Evolutionary conservation across 2,329 filamentous ascomycete genomes (phyloP), one percentile per base, ranked within the genome.

Genomic region (Cladosporium austrohemisphaericum): DNA sequence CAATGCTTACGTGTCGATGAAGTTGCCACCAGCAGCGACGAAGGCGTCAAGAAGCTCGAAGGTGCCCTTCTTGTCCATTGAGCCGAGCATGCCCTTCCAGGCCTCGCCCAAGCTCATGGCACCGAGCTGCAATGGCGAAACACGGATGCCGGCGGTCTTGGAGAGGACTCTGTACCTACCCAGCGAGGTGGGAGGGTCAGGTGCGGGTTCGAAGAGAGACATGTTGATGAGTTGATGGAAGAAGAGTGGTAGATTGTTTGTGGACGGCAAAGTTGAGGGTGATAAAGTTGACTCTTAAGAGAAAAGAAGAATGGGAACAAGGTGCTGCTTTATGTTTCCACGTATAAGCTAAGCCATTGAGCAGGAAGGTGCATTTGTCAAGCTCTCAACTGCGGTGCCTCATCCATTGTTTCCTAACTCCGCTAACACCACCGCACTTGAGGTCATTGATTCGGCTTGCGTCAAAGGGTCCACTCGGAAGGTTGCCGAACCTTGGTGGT

Each of bases 1-100:
- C 22, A 36, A 37, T 9, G 25, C 47, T 31, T 25, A 50, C 47
- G 49, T 51, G 63, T 88, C 85, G 60, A 88, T 83, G 65, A 88
- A 88, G 68, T 88, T 88, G 19, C 85, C 85, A 3, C 82, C 82
- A 0, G 81, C 75, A 5, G 76, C 74, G 52, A 77, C 80, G 67
- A 79, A 88, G 61, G 77, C 80, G 60, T 88, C 84, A 7, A 88
- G 74, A 20, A 88, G 79, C 16, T 73, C 70, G 56, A 86, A 83
- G 1, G 78, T 74, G 1, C 76, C 76, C 41, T 79, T 72, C 61
- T 86, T 80, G 62, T 79, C 75, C 65, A 84, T 86, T 29, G 76
- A 74, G 25, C 85, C 85, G 77, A 88, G 78, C 44, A 72, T 73
- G 41, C 65, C 57, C 65, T 72, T 76, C 83, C 74, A 77, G 26